A percentile compares a stretch with the other conserved stretches of the same genome.
Evolutionary conservation across 2,329 filamentous ascomycete genomes (phyloP).

Genomic region (Emydomyces testavorans): DNA sequence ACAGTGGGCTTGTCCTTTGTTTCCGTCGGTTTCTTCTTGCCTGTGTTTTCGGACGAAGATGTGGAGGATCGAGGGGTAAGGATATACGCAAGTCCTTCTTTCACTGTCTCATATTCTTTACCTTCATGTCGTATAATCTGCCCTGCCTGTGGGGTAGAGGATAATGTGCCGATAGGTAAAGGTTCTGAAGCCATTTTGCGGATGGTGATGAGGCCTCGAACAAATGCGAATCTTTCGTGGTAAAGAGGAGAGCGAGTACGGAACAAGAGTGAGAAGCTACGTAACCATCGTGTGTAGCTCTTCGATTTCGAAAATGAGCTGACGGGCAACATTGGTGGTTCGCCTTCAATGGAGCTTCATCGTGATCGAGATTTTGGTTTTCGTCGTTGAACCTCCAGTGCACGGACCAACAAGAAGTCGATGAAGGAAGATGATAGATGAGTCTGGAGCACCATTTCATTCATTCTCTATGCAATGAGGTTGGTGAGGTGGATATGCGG

Average conservation of each 20-base stretch:
- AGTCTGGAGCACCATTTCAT: no score
- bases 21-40: slow-evolving; percentile 39
- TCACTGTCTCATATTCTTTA: slow-evolving; percentile 48
- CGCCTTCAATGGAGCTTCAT: background rate
- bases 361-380: no score
- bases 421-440: no score
- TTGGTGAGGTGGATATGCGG: no score
- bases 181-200: slow-evolving; percentile 13
- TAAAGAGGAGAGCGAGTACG: background rate
- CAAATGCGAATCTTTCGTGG: background rate
- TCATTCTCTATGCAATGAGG: no score
- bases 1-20: slow-evolving; percentile 59
- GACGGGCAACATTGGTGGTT: slow-evolving; percentile 1
- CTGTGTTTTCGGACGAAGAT: slow-evolving; percentile 27
- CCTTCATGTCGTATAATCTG: slow-evolving; percentile 36
- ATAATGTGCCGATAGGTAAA: slow-evolving; percentile 18
- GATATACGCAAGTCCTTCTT: slow-evolving; percentile 58
- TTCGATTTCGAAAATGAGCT: background rate
- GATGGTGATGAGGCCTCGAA: background rate
- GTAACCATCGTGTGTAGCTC: background rate
- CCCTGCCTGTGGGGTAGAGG: slow-evolving; percentile 13
- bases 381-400: no score
- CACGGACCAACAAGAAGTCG: no score
- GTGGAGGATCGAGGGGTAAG: slow-evolving; percentile 47
- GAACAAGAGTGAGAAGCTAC: background rate